Percentiles rank a stretch among this genome's conserved stretches.
Conservation (phyloP, 2,329 filamentous ascomycete species). For the Gaeumannomyces tritici region DNA sequence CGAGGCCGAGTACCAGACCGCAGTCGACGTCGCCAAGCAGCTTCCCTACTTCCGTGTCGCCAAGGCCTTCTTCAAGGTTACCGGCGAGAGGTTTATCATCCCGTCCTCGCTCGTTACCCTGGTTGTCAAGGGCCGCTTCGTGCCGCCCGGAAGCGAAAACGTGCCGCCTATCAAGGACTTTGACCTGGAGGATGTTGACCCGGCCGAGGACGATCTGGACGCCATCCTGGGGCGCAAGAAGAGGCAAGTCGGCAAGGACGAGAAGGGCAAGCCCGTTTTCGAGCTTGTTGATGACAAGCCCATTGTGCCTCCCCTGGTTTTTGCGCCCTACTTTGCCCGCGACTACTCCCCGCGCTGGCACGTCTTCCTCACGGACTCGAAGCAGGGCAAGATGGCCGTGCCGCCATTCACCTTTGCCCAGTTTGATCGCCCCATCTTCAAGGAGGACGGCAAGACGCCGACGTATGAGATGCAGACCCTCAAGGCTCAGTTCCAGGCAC, state of each 20-base stretch:
- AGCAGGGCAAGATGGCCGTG: slow-evolving; percentile 92
- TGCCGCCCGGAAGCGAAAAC: slow-evolving; percentile 72
- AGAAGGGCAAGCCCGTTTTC: slow-evolving; percentile 44
- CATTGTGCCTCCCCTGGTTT: slow-evolving; percentile 73
- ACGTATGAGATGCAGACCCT: slow-evolving; percentile 94
- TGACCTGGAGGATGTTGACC: slow-evolving; percentile 85
- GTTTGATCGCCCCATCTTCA: slow-evolving; percentile 81
- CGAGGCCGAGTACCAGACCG: slow-evolving; percentile 66
- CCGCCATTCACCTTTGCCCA: slow-evolving; percentile 91
- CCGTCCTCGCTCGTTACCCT: slow-evolving; percentile 88
- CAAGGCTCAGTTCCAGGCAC: slow-evolving; percentile 94
- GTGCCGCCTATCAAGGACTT: slow-evolving; percentile 66
- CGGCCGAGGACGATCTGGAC: slow-evolving; percentile 84
- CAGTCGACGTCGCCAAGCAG: slow-evolving; percentile 69
- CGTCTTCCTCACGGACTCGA: slow-evolving; percentile 87
- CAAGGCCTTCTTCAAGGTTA: slow-evolving; percentile 97
- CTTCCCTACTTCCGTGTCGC: slow-evolving; percentile 76
- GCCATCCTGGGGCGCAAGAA: slow-evolving; percentile 71
- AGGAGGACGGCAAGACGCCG: slow-evolving; percentile 60
- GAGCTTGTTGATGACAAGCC: slow-evolving; percentile 47
- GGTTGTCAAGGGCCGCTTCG: slow-evolving; percentile 87
- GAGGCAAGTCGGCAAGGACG: slow-evolving; percentile 42
- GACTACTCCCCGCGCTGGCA: slow-evolving; percentile 90
- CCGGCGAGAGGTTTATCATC: slow-evolving; percentile 86
- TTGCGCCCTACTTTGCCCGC: slow-evolving; percentile 82